Conservation (phyloP, 176 grass and related monocot genomes). For the Triticum timopheevii region DNA sequence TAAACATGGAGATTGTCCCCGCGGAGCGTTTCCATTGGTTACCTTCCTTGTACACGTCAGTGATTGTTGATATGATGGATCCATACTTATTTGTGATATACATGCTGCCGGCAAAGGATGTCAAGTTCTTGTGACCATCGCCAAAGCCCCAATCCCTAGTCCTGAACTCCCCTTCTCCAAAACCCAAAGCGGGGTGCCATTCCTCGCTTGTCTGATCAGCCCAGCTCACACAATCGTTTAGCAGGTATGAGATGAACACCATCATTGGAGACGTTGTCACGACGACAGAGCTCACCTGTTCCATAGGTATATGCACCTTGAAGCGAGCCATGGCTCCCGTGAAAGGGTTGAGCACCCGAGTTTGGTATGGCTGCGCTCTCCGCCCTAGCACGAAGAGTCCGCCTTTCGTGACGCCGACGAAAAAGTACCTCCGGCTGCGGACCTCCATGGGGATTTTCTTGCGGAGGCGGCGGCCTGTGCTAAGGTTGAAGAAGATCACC, state of each 20-base stretch:
- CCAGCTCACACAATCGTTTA: not conserved
- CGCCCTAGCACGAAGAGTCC: not conserved
- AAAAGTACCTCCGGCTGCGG: not conserved
- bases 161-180: not conserved
- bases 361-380: not conserved
- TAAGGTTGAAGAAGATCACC: not conserved
- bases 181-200: not conserved
- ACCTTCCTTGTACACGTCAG: not conserved
- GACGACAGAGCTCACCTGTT: not conserved
- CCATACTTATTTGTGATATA: not conserved
- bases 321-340: not conserved
- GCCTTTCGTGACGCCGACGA: not conserved
- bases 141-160: too few species aligned
- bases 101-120: not conserved
- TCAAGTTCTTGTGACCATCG: too few species aligned
- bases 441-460: not conserved
- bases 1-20: too few species aligned
- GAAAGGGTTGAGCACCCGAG: slow-evolving; percentile 20
- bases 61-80: not conserved
- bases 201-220: not conserved
- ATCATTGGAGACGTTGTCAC: not conserved
- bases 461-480: not conserved
- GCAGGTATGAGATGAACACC: not conserved
- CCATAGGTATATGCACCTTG: not conserved
- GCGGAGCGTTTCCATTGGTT: not conserved